A percentile compares a stretch with the other conserved stretches of the same genome.
phyloP scores from a whole-genome alignment of 805 yeast species.

The Wickerhamiella brachini region DNA sequence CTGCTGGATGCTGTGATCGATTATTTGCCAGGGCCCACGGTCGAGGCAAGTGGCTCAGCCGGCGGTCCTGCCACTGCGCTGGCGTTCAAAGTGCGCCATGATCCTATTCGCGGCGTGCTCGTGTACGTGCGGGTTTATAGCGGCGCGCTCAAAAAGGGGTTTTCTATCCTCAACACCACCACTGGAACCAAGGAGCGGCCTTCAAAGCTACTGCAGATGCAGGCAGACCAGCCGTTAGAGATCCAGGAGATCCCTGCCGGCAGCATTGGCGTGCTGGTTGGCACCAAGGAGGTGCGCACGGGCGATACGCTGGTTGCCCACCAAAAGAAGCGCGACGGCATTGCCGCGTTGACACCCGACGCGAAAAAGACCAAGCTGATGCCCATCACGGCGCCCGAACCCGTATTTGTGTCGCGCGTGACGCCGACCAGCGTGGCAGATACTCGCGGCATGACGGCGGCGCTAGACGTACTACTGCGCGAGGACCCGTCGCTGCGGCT shows the following conservation, averaged over 20 bases:
- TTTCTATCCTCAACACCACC: conserved; percentile 52
- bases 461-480: conserved; percentile 49
- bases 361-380: conserved; percentile 38
- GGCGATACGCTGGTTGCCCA: conserved; percentile 81
- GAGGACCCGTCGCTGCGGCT: conserved; percentile 85
- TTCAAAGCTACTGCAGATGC: conserved; percentile 64
- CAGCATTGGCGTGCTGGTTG: conserved; percentile 81
- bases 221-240: conserved; percentile 74
- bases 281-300: conserved; percentile 57
- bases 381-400: conserved; percentile 81
- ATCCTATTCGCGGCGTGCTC: conserved; percentile 64
- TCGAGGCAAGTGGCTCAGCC: conserved; percentile 37
- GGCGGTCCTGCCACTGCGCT: conserved; percentile 40
- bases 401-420: conserved; percentile 74
- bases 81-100: conserved; percentile 85
- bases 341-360: conserved; percentile 32
- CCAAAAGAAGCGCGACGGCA: conserved; percentile 37
- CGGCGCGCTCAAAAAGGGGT: conserved; percentile 54
- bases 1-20: conserved; percentile 67
- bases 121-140: conserved; percentile 80
- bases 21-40: conserved; percentile 65
- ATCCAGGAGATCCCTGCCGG: conserved; percentile 55
- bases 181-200: conserved; percentile 54
- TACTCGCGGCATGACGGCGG: conserved; percentile 53
- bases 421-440: conserved; percentile 81